phyloP scores from a whole-genome alignment of 2,329 filamentous ascomycete species.

The Alternaria sp. region DNA sequence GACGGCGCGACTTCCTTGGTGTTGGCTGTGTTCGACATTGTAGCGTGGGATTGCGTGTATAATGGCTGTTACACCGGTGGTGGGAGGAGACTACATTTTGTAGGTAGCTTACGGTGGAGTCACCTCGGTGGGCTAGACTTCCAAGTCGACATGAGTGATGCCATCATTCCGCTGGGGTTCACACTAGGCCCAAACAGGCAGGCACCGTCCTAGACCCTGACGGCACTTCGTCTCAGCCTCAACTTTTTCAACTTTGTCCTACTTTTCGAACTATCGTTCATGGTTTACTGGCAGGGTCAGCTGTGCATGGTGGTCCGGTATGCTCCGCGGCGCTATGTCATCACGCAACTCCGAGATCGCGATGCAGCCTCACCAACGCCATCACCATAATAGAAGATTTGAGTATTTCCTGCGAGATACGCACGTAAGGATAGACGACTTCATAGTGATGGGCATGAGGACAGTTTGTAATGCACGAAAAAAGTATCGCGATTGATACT shows the following conservation, averaged over 20 bases:
- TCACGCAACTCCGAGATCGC: not conserved
- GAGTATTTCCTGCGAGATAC: not conserved
- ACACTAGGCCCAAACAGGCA: slow-evolving; percentile 24
- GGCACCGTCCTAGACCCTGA: slow-evolving; percentile 9
- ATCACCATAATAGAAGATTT: not conserved
- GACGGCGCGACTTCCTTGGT: slow-evolving; percentile 56
- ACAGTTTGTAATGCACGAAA: rapidly evolving
- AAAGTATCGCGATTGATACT: not conserved
- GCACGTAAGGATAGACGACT: not conserved
- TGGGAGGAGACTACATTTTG: slow-evolving; percentile 23
- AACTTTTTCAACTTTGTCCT: not conserved
- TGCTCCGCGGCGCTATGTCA: not conserved
- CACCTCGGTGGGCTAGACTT: slow-evolving; percentile 5
- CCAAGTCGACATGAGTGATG: slow-evolving; percentile 13
- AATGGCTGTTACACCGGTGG: not conserved
- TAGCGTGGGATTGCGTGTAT: not conserved
- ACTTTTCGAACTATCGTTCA: not conserved
- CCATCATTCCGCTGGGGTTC: slow-evolving; percentile 7
- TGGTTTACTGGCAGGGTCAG: not conserved
- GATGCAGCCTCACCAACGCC: rapidly evolving
- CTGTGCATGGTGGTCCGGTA: not conserved
- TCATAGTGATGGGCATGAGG: not conserved
- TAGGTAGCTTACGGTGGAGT: slow-evolving; percentile 9
- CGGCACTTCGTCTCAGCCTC: slow-evolving; percentile 15
- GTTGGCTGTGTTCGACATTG: slow-evolving; percentile 30